Evolutionary conservation across 257 asterid species (phyloP).

Genomic region (Solanum chiquidenum): DNA sequence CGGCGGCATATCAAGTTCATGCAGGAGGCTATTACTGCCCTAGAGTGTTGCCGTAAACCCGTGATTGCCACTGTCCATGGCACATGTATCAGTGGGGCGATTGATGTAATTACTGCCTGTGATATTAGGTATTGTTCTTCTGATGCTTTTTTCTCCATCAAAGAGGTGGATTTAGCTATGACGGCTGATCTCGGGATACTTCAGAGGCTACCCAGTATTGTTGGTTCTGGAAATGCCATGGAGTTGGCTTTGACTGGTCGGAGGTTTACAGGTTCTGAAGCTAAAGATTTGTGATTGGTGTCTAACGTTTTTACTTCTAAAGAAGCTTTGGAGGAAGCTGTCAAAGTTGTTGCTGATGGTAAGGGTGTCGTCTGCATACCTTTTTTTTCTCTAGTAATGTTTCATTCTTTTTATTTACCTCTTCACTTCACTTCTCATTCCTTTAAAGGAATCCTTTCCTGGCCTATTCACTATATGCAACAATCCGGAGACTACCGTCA

Average conservation of each 20-base stretch:
- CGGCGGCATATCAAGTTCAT: conserved; percentile 44
- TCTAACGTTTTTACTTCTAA: conserved; percentile 31
- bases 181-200: conserved; percentile 83
- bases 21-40: conserved; percentile 57
- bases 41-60: conserved; percentile 81
- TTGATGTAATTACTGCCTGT: conserved; percentile 72
- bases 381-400: not conserved
- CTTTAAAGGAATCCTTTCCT: not conserved
- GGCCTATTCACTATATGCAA: not conserved
- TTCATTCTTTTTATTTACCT: not conserved
- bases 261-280: conserved; percentile 55
- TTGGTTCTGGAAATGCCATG: conserved; percentile 84
- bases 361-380: not conserved
- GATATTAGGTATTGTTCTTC: conserved; percentile 59
- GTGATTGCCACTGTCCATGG: conserved; percentile 75
- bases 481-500: not conserved
- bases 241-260: conserved; percentile 75
- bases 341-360: conserved; percentile 59
- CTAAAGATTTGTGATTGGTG: conserved; percentile 66
- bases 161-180: conserved; percentile 79
- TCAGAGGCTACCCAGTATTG: conserved; percentile 79
- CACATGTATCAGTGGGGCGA: conserved; percentile 78
- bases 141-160: conserved; percentile 50
- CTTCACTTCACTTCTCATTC: not conserved
- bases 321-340: conserved; percentile 46